Base-by-base conservation (phyloP, 768 basidiomycete species). In the Pholiota microspora region DNA sequence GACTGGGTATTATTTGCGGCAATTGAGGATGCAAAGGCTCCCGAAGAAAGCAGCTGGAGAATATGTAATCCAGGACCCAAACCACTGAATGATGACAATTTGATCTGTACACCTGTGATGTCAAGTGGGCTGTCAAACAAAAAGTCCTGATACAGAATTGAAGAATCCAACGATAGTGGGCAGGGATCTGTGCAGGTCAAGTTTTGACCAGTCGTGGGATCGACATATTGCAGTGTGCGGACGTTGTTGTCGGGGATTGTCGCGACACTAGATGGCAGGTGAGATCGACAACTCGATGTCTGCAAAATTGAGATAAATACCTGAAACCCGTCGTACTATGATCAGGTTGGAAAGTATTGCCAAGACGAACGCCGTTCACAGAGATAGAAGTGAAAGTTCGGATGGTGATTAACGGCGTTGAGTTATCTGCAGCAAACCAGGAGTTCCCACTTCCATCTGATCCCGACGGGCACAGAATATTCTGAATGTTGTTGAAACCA, bases 91-190 rank as follows among this genome's bases (percentile, higher is more conserved):
- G 77, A 72, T 7, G 86, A 83, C 16, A 98, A 75, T 51, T 84
- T 88, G 63, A 99, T 76, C 69, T 95, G 88, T 57, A 97, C 83
- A 47, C 97, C 97, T 5, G 94, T 97, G 62, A 98, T 81, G n/a
- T 77, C 72, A 29, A 82, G 66, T 5, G 80, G 67, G 24, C 65
- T 67, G 47, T 77, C 70, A 68, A 98, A 98, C 36, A 97, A 73
- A 73, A 97, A 99, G 69, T 99, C 97, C 69, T 98, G 94, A 67
- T 93, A 98, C 1, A 83, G 79, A 53, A 98, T 71, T 9, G 83
- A 78, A 2, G 89, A 68, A 67, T 97, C 83, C 42, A 84, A 84
- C 4, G 84, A 83, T 35, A 99, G 77, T 0, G 94, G 92, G 68
- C 97, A 99, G 18, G 77, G 71, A 49, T 79, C 72, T 7, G 85